Evolutionary conservation across 2,329 filamentous ascomycete species (phyloP), one percentile per base, ranked within the genome.

Genomic region (Truncatella angustata): DNA sequence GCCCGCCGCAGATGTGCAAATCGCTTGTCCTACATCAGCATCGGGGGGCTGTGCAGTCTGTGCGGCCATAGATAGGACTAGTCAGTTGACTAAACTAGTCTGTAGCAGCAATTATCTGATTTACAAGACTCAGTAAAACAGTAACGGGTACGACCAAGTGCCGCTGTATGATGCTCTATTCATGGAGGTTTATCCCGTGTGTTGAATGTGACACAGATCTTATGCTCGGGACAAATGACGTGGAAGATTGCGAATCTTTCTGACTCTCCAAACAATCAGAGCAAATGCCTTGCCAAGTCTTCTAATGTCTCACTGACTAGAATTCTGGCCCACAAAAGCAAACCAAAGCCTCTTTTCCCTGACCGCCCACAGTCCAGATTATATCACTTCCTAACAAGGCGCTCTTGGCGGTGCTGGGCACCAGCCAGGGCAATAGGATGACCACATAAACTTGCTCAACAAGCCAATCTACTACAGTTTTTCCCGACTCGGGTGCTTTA

Each of bases 321-420:
- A 32, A 32, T 9, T 4, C 36, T 39, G 36, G 36, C 36, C 36
- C 36, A 39, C 36, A 39, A 11, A 39, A 39, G 36, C 36, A 39
- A 39, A 10, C 9, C n/a, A 9, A 39, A 3, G n/a, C n/a, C n/a
- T n/a, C n/a, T n/a, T 42, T 14, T 26, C 42, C 21, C 20, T 11
- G 11, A 24, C 42, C n/a, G 12, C 42, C 12, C 21, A 18, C 23
- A 7, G 14, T 44, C 21, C 20, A 20, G 20, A n/a, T 21, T 21
- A 44, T 24, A 6, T 44, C 42, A 23, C 9, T 40, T 5, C 7
- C 11, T 12, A 40, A 18, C 14, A 21, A 20, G 24, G 43, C 43
- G 43, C 12, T n/a, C 43, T 46, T 46, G 43, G 43, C 43, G 26
- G 26, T 14, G 14, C 36, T 40, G 36, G 36, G 36, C 36, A 18